Evolutionary conservation across 805 yeast species (phyloP), one percentile per base, ranked within the genome.

Genomic region (Suhomyces tanzawaensis): DNA sequence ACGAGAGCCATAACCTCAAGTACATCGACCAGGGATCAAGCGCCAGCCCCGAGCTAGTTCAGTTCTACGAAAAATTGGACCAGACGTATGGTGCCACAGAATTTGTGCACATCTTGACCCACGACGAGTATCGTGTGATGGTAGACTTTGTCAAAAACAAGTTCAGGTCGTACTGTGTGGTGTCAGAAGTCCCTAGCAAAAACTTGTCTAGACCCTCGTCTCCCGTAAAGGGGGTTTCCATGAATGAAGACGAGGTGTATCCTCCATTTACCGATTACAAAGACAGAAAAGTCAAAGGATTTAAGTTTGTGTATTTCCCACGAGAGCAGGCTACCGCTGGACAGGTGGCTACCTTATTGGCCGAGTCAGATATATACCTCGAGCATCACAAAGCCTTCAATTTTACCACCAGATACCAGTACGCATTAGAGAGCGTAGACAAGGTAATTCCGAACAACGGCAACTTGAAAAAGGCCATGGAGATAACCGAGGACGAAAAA

Each of bases 111-210:
- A 45, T 59, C 6, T 43, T 82, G 29, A 39, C 66, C n/a, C 45
- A 60, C 11, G 86, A 82, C 55, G 81, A 81, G 39, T 80, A 82
- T 52, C 65, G 89, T 18, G 78, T 83, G 9, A 62, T 81, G 39
- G 70, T 80, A 14, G 90, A 83, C 52, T 83, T 79, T 72, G 53
- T 67, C 32, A 81, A 81, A 51, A 83, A 83, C 64, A 76, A 77
- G 57, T 82, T 81, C 55, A 64, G 91, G 38, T 65, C 85, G 1
- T 55, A 76, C 50, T 72, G 85, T 47, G 68, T 83, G 3, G 56
- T 83, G 16, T 62, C 79, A 3, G 77, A 64, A 18, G 40, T 43
- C 7, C 86, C 88, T 3, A 62, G 49, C 21, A 45, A 44, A 13
- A 42, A 33, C 5, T 30, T 51, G 8, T 45, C 54, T 3, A 39